Conservation (phyloP, 139 green algal species). For the Pseudopediastrum boryanum region DNA sequence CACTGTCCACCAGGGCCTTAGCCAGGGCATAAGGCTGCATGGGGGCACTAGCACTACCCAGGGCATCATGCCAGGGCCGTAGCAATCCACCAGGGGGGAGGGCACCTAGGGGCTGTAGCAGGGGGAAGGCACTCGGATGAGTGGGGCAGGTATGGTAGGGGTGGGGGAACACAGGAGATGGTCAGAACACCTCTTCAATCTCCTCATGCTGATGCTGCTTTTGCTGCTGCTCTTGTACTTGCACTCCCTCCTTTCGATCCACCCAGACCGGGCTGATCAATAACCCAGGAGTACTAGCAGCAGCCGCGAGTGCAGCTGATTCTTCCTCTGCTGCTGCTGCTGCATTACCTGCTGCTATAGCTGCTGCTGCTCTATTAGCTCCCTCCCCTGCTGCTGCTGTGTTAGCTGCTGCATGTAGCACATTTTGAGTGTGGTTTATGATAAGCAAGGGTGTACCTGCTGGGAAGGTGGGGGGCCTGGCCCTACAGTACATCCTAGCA, state of each 20-base stretch:
- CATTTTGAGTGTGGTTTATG: too few species aligned
- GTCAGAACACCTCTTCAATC: too few species aligned
- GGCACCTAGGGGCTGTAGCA: too few species aligned
- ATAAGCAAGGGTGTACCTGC: slow-evolving; percentile 15
- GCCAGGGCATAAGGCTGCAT: slow-evolving; percentile 46
- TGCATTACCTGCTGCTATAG: slow-evolving; percentile 1
- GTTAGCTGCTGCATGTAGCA: too few species aligned
- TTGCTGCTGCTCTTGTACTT: background rate
- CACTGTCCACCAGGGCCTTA: slow-evolving; percentile 47
- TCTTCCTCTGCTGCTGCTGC: slow-evolving; percentile 27
- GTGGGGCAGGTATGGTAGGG: too few species aligned
- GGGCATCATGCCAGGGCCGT: too few species aligned
- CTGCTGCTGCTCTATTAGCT: too few species aligned
- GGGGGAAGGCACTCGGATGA: too few species aligned
- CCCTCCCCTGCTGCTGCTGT: too few species aligned
- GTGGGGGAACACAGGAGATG: too few species aligned
- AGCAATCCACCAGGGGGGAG: too few species aligned
- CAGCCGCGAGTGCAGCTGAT: background rate
- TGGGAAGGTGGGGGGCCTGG: background rate
- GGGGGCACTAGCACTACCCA: slow-evolving; percentile 24
- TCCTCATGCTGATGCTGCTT: background rate
- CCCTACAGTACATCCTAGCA: slow-evolving; percentile 29
- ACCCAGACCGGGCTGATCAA: background rate
- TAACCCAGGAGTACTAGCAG: background rate
- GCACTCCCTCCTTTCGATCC: background rate